Percentiles rank a stretch among this genome's conserved stretches.
phyloP scores from a whole-genome alignment of 345 rosid species.

The Litchi chinensis region DNA sequence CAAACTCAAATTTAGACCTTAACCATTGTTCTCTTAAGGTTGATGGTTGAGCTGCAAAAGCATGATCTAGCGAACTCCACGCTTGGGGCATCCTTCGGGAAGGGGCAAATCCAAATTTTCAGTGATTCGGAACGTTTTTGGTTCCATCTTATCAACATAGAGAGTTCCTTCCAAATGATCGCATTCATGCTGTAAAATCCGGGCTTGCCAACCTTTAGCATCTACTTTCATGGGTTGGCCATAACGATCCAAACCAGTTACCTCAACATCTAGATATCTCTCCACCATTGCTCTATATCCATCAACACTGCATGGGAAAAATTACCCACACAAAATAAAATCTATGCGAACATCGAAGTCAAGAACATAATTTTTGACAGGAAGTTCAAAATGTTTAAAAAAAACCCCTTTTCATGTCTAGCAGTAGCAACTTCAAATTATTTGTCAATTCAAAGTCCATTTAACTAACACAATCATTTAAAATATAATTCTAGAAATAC shows the following conservation, averaged over 20 bases:
- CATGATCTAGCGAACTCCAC: slow-evolving; percentile 44
- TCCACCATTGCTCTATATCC: slow-evolving; percentile 89
- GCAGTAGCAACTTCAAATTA: background rate
- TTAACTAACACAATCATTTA: background rate
- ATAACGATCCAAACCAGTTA: slow-evolving; percentile 64
- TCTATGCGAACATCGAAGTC: background rate
- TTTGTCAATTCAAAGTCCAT: background rate
- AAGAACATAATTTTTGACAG: background rate
- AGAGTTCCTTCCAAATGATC: slow-evolving; percentile 89
- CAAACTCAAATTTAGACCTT: background rate
- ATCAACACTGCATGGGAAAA: slow-evolving; percentile 52
- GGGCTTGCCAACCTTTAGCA: slow-evolving; percentile 95
- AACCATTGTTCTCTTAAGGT: background rate
- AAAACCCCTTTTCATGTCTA: background rate
- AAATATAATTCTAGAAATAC: background rate
- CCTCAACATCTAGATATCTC: slow-evolving; percentile 80
- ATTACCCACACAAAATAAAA: slow-evolving; percentile 11
- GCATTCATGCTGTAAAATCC: slow-evolving; percentile 88
- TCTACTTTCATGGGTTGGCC: slow-evolving; percentile 64
- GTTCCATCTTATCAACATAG: slow-evolving; percentile 84
- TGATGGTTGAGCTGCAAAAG: background rate
- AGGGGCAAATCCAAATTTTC: slow-evolving; percentile 85
- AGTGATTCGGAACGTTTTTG: slow-evolving; percentile 72
- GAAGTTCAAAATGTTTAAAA: background rate
- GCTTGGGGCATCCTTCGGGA: slow-evolving; percentile 77